Conservation (phyloP, 179 eudicot genomes). For the Beta macrorhiza region DNA sequence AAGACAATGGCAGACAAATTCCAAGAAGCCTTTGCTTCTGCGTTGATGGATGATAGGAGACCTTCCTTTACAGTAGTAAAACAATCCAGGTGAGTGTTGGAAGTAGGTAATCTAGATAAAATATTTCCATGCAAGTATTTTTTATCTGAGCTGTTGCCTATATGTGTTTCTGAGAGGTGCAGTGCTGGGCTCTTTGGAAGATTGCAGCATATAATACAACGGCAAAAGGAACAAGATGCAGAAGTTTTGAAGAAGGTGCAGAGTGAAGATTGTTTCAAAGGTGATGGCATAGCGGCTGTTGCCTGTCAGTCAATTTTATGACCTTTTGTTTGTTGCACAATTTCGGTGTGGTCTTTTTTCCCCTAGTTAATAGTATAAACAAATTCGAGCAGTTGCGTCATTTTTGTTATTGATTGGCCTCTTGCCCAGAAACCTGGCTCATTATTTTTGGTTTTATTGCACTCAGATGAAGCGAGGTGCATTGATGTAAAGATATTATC, state of each 20-base stretch:
- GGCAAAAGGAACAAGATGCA: constrained; percentile 65
- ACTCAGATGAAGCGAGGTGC: constrained; percentile 54
- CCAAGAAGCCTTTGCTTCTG: constrained; percentile 67
- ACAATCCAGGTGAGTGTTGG: constrained; percentile 47
- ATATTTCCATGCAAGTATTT: neutral
- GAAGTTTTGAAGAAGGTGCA: constrained; percentile 48
- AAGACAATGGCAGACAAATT: constrained; percentile 80
- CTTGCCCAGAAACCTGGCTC: constrained; percentile 7
- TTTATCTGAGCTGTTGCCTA: constrained; percentile 4
- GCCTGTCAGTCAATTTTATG: neutral
- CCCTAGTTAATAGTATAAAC: neutral
- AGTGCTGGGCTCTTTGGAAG: constrained; percentile 58
- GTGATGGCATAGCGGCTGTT: constrained; percentile 32
- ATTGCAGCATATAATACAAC: constrained; percentile 68
- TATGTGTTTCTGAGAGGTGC: constrained; percentile 30
- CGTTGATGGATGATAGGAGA: constrained; percentile 35
- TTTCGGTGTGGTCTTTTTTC: neutral
- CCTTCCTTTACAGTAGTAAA: constrained; percentile 34
- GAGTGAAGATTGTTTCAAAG: constrained; percentile 44
- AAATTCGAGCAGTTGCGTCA: neutral
- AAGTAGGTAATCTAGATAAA: constrained; percentile 6
- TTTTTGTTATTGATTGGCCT: constrained; percentile 1
- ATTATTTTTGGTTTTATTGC: constrained; percentile 4
- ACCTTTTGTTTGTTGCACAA: neutral
- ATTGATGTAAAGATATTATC: constrained; percentile 73